A percentile compares a stretch with the other conserved stretches of the same genome.
Evolutionary conservation across 1,284 basidiomycete species (phyloP).

Genomic region (Cystobasidium pallidum): DNA sequence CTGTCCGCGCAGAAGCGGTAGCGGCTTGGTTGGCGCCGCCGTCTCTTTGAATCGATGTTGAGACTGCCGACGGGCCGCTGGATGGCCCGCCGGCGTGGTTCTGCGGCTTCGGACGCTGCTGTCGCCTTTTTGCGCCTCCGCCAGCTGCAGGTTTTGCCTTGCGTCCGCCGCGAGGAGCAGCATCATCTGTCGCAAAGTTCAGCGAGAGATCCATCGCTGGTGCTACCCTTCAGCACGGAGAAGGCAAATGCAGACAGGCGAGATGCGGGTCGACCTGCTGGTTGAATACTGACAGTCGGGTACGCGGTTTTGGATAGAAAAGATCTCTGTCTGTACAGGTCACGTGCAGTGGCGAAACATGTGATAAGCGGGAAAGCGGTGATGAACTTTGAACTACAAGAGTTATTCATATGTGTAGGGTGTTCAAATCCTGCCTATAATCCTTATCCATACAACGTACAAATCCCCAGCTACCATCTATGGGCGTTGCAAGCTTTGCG

Average conservation of each 20-base stretch:
- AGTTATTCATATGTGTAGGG: no score
- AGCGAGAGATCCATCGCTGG: slow-evolving; percentile 38
- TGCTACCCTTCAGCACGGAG: not conserved
- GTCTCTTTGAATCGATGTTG: not conserved
- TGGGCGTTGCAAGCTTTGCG: not conserved
- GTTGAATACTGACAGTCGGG: not conserved
- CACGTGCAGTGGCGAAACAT: slow-evolving; percentile 2
- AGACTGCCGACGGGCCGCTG: not conserved
- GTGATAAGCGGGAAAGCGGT: no score
- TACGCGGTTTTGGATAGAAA: not conserved
- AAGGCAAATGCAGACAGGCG: no score
- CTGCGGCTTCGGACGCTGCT: slow-evolving; percentile 14
- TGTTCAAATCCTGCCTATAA: no score
- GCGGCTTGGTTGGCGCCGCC: not conserved
- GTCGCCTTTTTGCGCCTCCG: not conserved
- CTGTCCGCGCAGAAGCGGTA: not conserved
- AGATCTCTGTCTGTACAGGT: not conserved
- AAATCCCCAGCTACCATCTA: not conserved
- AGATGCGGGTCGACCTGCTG: not conserved
- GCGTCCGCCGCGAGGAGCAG: slow-evolving; percentile 9
- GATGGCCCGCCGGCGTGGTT: not conserved
- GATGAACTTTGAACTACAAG: no score
- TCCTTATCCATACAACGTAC: not conserved
- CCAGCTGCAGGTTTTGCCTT: slow-evolving; percentile 29
- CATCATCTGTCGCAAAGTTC: slow-evolving; percentile 38